Base-by-base conservation (phyloP, 345 rosid species). In the Anastatica hierochuntica region DNA sequence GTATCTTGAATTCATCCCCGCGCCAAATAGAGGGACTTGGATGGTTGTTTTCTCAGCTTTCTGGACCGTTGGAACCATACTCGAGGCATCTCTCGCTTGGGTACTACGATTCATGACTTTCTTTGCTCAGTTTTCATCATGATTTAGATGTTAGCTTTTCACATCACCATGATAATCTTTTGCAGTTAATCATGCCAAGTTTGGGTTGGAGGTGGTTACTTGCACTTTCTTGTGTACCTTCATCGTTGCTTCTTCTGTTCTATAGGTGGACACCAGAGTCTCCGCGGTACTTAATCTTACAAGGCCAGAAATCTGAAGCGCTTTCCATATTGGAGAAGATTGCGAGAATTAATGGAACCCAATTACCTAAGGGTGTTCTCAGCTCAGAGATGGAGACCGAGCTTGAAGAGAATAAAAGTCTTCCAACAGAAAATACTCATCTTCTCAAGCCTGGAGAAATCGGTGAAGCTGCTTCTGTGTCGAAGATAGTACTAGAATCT, bases 131-230 rank as follows among this genome's bases (percentile, higher is more conserved):
- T 1, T 39, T n/a, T 18, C 33, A 44, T 45, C 30, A 24, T 17
- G 20, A 7, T 19, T 27, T 18, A 47, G 17, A 24, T 10, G 17
- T 33, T 34, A 51, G 64, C 53, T 39, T 55, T 48, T 56, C 49
- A 52, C 45, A 30, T 16, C 19, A 43, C 29, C 34, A 43, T 43
- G 14, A 18, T 11, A 14, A 42, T 49, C 36, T 58, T 67, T 68
- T 70, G 76, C 82, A 87, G 96, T 53, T 80, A 63, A 63, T 90
- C 51, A 87, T 90, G 96, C 98, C 98, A 49, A 75, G 35, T 29
- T 53, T 80, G 70, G 82, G 84, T 54, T 87, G 98, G 96, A 79
- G 98, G 69, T 90, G 98, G 96, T 71, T 90, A 53, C 92, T 90
- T 66, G 95, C 69, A 35, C 21, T 84, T 9, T 84, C 95, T 50